Percentiles rank a stretch among this genome's conserved stretches.
Evolutionary conservation across 2,329 filamentous ascomycete genomes (phyloP).

Genomic region (Fusarium liriodendri): DNA sequence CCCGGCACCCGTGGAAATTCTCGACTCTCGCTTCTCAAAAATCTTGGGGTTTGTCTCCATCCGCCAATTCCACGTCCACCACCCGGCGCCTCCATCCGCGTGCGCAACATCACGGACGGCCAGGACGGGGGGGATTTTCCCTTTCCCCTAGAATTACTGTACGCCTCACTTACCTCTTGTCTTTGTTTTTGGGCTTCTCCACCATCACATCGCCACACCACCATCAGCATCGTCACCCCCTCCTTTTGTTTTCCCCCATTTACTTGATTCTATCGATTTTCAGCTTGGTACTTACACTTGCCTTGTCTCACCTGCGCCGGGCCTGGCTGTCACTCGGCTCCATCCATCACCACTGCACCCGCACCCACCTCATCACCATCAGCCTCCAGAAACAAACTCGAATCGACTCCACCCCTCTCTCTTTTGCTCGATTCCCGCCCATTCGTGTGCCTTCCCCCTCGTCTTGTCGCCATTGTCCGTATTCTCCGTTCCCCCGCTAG

Average conservation of each 20-base stretch:
- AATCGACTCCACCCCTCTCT: constrained; percentile 34
- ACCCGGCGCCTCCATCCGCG: constrained; percentile 12
- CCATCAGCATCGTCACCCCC: not conserved
- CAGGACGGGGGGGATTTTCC: constrained; percentile 16
- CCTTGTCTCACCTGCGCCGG: constrained; percentile 17
- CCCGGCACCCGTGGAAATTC: constrained; percentile 21
- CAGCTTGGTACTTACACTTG: constrained; percentile 7
- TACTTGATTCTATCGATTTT: constrained; percentile 2
- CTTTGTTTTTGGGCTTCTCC: constrained; percentile 12
- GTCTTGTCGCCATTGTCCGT: constrained; percentile 12
- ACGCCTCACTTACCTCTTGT: constrained; percentile 15
- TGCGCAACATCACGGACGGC: constrained; percentile 27
- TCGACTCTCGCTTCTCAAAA: constrained; percentile 24
- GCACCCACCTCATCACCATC: constrained; percentile 23
- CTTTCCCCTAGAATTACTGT: constrained; percentile 5
- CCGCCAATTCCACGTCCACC: constrained; percentile 3
- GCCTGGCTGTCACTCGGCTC: constrained; percentile 25
- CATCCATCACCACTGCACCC: constrained; percentile 18
- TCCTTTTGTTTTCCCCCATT: constrained; percentile 1
- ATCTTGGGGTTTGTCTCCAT: constrained; percentile 16
- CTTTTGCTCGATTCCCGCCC: constrained; percentile 29
- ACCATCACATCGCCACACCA: constrained; percentile 21
- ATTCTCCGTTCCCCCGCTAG: constrained; percentile 19
- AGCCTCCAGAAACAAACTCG: constrained; percentile 33
- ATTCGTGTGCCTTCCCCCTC: constrained; percentile 10